A percentile compares a stretch with the other conserved stretches of the same genome.
Conservation (phyloP, 78 protist genomes). For the Mastigamoeba balamuthi region DNA sequence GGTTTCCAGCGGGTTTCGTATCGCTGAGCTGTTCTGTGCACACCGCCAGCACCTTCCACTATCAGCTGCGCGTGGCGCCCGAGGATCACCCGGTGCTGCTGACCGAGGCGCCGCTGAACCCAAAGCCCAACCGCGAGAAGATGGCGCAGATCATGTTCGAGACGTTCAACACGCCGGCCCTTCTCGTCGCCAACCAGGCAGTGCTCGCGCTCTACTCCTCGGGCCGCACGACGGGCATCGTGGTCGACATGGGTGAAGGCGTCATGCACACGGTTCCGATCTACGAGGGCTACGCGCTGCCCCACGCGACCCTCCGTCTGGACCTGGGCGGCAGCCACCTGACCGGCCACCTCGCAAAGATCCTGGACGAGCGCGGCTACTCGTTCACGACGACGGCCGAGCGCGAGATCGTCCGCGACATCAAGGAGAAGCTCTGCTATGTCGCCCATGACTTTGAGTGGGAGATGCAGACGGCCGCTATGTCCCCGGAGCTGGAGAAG, state of each 20-base stretch:
- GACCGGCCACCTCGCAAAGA: conserved; percentile 63
- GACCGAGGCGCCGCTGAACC: conserved; percentile 45
- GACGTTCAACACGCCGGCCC: conserved; percentile 27
- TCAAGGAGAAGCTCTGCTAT: conserved; percentile 62
- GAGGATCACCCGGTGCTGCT: conserved; percentile 34
- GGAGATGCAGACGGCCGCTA: conserved; percentile 26
- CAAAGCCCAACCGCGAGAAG: conserved; percentile 32
- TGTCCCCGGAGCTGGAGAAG: conserved; percentile 44
- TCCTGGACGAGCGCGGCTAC: conserved; percentile 75
- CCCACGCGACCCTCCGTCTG: conserved; percentile 70
- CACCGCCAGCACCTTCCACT: conserved; percentile 80
- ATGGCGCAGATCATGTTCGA: conserved; percentile 61
- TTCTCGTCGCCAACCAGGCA: conserved; percentile 39
- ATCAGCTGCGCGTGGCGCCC: conserved; percentile 8
- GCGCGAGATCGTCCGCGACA: conserved; percentile 61
- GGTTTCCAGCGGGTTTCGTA: too few species aligned
- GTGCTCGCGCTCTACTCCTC: conserved; percentile 41
- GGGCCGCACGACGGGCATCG: conserved; percentile 73
- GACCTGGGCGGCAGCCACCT: conserved; percentile 78
- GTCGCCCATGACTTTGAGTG: conserved; percentile 33
- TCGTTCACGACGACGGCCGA: conserved; percentile 79
- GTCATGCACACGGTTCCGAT: conserved; percentile 81
- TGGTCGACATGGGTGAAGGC: conserved; percentile 89
- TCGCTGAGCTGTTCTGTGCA: too few species aligned
- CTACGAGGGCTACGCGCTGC: conserved; percentile 76